These are phyloP conservation scores for Pelargonium fulgidum DNA, from an alignment of 441 rosid species.

Conservation along the genomic window DNA sequence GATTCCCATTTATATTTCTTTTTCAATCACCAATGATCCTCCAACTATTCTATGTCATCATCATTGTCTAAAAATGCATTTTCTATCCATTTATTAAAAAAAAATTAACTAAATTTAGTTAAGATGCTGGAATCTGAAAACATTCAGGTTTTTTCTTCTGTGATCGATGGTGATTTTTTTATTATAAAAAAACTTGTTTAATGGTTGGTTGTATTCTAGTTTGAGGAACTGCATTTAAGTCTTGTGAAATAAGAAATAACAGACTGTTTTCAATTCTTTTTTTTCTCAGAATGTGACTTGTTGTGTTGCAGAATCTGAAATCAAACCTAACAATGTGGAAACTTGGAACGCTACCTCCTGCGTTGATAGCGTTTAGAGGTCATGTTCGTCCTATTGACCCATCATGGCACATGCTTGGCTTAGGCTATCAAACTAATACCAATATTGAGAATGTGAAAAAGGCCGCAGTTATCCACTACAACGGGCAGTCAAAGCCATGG, in stretches of 20 bases:
- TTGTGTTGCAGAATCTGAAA: conserved; percentile 61
- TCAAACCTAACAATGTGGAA: conserved; percentile 95
- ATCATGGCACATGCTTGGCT: conserved; percentile 96
- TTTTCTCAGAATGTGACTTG: conserved; percentile 23
- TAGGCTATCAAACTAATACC: conserved; percentile 86
- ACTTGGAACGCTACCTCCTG: conserved; percentile 96
- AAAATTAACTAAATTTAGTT: too few relatives aligned
- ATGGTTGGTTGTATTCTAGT: background rate
- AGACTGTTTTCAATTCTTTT: background rate
- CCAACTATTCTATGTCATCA: too few relatives aligned
- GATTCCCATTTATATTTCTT: too few relatives aligned
- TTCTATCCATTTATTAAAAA: too few relatives aligned
- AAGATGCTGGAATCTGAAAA: too few relatives aligned
- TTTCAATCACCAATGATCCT: too few relatives aligned
- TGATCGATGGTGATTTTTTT: too few relatives aligned
- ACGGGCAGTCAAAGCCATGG: conserved; percentile 99
- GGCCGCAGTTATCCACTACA: conserved; percentile 95
- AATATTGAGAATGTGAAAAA: conserved; percentile 51
- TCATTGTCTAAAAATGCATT: too few relatives aligned
- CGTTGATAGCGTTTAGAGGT: conserved; percentile 89
- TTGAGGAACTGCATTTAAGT: background rate
- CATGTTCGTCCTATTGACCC: conserved; percentile 81
- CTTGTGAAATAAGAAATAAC: background rate
- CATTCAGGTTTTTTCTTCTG: too few relatives aligned
- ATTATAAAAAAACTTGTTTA: too few relatives aligned